Evolutionary conservation across 768 basidiomycete genomes (phyloP), one percentile per base, ranked within the genome.

Genomic region (Chalciporus sphaerocephalus): DNA sequence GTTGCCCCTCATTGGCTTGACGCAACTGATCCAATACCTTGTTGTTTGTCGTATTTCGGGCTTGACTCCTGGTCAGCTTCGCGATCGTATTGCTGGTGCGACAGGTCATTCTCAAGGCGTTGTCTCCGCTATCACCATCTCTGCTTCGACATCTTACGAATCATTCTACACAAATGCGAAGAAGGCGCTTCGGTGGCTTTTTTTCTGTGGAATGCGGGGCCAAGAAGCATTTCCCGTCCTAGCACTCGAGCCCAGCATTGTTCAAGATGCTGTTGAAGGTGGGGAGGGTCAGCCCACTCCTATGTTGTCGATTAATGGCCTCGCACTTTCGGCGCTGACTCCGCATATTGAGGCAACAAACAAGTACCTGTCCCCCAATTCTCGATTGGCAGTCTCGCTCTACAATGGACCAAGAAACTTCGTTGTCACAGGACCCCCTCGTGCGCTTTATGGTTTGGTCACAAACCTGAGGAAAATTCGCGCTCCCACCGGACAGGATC

Each of bases 51-150:
- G 81, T 42, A 83, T 90, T 44, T 73, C 83, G 17, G 80, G 82
- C 46, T 68, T 91, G 34, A 81, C 81, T 7, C 92, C 92, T 1
- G 89, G 83, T 8, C 80, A 94, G 58, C 76, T 96, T 63, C 81
- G 88, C 30, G 68, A 74, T 37, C 78, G 78, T 37, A 76, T 98
- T 44, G 74, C 80, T 9, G 95, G 95, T 25, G 81, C 93, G 2
- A 98, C 96, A 13, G 96, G 96, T 24, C 96, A 99, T 69, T 97
- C 94, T 2, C 95, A 98, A 67, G 96, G 96, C 54, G 82, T 99
- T 56, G 84, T 96, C 38, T 91, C 94, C 11, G 96, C 96, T n/a
- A 79, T 94, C 42, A 84, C 80, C 30, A 81, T 97, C 58, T 78
- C 94, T 6, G 81, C 89, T 5, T 92, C 93, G 5, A 74, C 74